Percentiles rank a stretch among this genome's conserved stretches.
phyloP scores from a whole-genome alignment of 164 flowering plant species.

The Vitis vinifera region ASM3070453v1 NC_081809.1:16081501-16082000 shows the following conservation, averaged over 20 bases:
- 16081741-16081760: slow-evolving; percentile 33
- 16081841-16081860: slow-evolving; percentile 79
- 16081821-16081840: slow-evolving; percentile 98
- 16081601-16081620: too few relatives aligned
- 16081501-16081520: too few relatives aligned
- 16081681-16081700: slow-evolving; percentile 77
- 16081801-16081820: slow-evolving; percentile 90
- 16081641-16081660: slow-evolving; percentile 56
- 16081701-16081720: slow-evolving; percentile 81
- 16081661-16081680: slow-evolving; percentile 68
- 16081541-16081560: too few relatives aligned
- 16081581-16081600: background rate
- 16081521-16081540: too few relatives aligned
- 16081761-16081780: slow-evolving; percentile 66
- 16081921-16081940: too few relatives aligned
- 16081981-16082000: rapidly evolving
- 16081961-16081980: too few relatives aligned
- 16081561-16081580: too few relatives aligned
- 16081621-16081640: slow-evolving; percentile 23
- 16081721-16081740: slow-evolving; percentile 75
- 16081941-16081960: too few relatives aligned
- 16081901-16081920: too few relatives aligned
- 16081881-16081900: too few relatives aligned
- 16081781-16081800: slow-evolving; percentile 98
- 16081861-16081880: too few relatives aligned